Conservation (phyloP, 148 eudicot genomes). For the Oxyria digyna region DNA sequence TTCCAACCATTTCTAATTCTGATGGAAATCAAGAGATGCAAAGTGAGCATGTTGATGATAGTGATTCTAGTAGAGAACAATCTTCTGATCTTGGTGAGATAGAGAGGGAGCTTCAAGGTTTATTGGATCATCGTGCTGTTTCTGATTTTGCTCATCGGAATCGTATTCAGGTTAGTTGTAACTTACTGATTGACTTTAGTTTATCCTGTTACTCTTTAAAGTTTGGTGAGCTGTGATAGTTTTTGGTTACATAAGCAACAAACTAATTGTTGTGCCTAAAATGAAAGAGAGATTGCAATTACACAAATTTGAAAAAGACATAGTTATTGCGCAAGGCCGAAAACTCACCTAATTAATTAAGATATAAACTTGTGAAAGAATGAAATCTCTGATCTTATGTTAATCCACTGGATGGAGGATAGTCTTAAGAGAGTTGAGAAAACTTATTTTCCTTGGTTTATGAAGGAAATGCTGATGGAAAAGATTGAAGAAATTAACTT, state of each 20-base stretch:
- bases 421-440: too few relatives aligned
- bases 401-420: neutral
- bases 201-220: neutral
- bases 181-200: neutral
- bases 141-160: slow-evolving; percentile 94
- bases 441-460: too few relatives aligned
- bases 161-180: slow-evolving; percentile 71
- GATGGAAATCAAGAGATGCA: slow-evolving; percentile 24
- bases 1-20: slow-evolving; percentile 34
- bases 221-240: neutral
- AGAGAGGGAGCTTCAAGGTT: slow-evolving; percentile 92
- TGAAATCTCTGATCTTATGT: neutral
- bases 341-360: neutral
- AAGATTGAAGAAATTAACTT: too few relatives aligned
- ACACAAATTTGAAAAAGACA: neutral
- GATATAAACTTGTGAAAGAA: neutral
- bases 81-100: slow-evolving; percentile 91
- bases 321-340: neutral
- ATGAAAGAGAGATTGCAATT: neutral
- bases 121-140: slow-evolving; percentile 90
- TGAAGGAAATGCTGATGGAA: too few relatives aligned
- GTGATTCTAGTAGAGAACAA: slow-evolving; percentile 71
- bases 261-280: neutral
- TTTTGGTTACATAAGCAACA: neutral
- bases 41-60: slow-evolving; percentile 41